These are phyloP conservation scores for Pisolithus microcarpus DNA, from an alignment of 768 basidiomycete genomes.

Conservation along the genomic window DNA sequence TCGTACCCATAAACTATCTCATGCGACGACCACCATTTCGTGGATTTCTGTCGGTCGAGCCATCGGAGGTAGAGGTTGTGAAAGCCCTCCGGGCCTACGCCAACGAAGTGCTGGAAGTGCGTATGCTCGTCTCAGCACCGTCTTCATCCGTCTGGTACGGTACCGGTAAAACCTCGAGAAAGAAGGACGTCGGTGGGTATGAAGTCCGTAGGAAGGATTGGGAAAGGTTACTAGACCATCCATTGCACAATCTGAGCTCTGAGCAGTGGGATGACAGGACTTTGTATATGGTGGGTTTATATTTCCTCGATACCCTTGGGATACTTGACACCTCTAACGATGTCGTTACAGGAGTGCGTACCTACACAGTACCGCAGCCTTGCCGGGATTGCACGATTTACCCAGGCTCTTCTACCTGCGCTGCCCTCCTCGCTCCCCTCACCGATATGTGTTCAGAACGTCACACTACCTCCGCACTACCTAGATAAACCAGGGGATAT, in stretches of 20 bases:
- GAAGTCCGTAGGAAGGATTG: conserved; percentile 55
- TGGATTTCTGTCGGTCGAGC: conserved; percentile 13
- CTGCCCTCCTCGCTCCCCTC: conserved; percentile 1
- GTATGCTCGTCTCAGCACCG: conserved; percentile 48
- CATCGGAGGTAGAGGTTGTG: conserved; percentile 41
- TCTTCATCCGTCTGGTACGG: conserved; percentile 34
- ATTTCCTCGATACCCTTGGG: background rate
- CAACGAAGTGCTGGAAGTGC: conserved; percentile 45
- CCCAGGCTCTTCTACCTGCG: conserved; percentile 28
- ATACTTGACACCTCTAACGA: conserved; percentile 1
- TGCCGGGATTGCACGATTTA: conserved; percentile 43
- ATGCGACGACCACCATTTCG: conserved; percentile 31
- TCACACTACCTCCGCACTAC: conserved; percentile 57
- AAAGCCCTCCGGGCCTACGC: conserved; percentile 53
- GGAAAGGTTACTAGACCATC: conserved; percentile 19
- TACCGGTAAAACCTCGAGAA: conserved; percentile 20
- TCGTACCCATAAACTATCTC: conserved; percentile 53
- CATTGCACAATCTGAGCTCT: conserved; percentile 25
- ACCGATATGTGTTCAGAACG: conserved; percentile 37
- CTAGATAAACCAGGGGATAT: conserved; percentile 47
- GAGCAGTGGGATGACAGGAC: conserved; percentile 58
- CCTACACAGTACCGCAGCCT: conserved; percentile 48
- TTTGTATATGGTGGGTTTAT: conserved; percentile 54
- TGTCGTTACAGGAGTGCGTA: conserved; percentile 54
- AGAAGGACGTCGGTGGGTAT: conserved; percentile 45